phyloP scores from a whole-genome alignment of 345 rosid species.

The Salix koriyanagi region DNA sequence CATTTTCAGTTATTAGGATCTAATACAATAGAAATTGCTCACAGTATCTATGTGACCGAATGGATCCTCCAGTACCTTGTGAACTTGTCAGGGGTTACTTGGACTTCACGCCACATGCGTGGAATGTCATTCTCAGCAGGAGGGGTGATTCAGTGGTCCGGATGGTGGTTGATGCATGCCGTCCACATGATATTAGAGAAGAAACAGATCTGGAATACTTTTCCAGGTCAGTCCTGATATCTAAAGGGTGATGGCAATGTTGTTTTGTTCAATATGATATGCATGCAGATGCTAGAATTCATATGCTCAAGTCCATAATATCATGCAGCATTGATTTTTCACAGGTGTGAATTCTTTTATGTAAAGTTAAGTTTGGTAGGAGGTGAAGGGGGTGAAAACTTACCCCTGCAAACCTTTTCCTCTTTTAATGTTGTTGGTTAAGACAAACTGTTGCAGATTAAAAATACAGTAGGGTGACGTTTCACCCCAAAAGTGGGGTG shows the following conservation, averaged over 20 bases:
- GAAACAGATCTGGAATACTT: conserved; percentile 74
- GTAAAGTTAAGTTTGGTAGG: neutral
- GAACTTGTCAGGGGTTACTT: conserved; percentile 98
- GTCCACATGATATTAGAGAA: conserved; percentile 83
- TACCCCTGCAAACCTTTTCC: neutral
- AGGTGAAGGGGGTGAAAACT: neutral
- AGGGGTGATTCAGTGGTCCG: conserved; percentile 66
- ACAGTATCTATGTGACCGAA: conserved; percentile 90
- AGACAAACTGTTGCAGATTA: neutral
- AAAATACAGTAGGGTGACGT: neutral
- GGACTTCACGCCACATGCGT: conserved; percentile 91
- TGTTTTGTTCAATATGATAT: neutral
- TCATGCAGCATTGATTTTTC: neutral
- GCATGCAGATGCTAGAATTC: neutral
- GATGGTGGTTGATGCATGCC: conserved; percentile 90
- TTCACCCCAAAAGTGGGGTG: neutral
- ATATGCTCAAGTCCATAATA: neutral
- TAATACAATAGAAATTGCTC: conserved; percentile 21
- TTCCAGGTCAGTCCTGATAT: conserved; percentile 52
- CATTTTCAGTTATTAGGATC: conserved; percentile 4
- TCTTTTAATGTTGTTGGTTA: neutral
- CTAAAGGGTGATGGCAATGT: conserved; percentile 3
- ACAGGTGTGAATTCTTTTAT: neutral
- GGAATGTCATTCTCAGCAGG: conserved; percentile 69
- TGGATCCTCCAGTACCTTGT: conserved; percentile 90